A percentile compares a stretch with the other conserved stretches of the same genome.
phyloP scores from a whole-genome alignment of 495 filamentous ascomycete species.

The Bacidia gigantensis region DNA sequence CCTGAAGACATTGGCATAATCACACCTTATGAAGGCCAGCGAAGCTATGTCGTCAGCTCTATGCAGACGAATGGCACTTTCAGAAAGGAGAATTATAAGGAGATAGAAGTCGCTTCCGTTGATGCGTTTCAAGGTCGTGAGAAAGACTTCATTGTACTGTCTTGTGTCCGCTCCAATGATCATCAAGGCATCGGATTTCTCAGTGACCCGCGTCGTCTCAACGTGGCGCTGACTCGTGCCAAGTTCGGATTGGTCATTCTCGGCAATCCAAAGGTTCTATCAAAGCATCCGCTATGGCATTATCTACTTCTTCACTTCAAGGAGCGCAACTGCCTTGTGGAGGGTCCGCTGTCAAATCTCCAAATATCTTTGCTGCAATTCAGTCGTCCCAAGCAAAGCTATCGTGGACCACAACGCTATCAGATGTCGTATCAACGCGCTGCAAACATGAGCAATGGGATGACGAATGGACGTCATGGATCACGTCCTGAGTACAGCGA shows the following conservation, averaged over 20 bases:
- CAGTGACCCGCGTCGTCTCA: conserved; percentile 94
- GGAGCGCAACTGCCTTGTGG: conserved; percentile 88
- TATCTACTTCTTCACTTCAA: conserved; percentile 95
- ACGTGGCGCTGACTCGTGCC: conserved; percentile 94
- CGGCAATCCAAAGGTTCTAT: conserved; percentile 94
- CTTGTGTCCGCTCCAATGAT: conserved; percentile 96
- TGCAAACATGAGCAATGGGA: conserved; percentile 37
- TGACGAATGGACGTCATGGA: conserved; percentile 37
- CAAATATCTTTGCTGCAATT: conserved; percentile 93
- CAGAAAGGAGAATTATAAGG: conserved; percentile 98
- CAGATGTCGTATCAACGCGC: conserved; percentile 68
- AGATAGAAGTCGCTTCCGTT: conserved; percentile 95
- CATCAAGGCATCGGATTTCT: conserved; percentile 99
- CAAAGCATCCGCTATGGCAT: conserved; percentile 97
- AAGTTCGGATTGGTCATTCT: conserved; percentile 94
- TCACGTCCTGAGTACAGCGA: conserved; percentile 64
- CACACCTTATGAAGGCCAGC: conserved; percentile 96
- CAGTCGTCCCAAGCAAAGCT: conserved; percentile 79
- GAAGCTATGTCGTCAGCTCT: conserved; percentile 94
- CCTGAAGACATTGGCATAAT: conserved; percentile 92
- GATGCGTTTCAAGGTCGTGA: conserved; percentile 98
- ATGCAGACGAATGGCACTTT: conserved; percentile 97
- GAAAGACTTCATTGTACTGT: conserved; percentile 98
- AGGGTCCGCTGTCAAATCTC: conserved; percentile 90
- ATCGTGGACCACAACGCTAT: conserved; percentile 80